Base-by-base conservation (phyloP, 257 asterid species). In the Solanum lycopersicoides region DNA sequence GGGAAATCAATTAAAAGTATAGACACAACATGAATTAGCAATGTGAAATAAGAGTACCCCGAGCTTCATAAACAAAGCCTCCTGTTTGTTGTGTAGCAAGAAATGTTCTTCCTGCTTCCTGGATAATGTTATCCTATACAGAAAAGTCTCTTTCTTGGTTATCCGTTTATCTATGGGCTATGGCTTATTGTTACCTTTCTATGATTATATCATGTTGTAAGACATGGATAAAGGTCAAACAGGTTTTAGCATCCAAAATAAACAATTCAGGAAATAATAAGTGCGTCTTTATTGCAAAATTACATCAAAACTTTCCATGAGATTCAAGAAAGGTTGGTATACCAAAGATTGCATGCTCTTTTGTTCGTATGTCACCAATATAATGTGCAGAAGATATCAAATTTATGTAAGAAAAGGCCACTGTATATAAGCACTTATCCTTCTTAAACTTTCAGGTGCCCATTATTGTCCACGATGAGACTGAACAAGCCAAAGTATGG, bases 401-500 rank as follows among this genome's bases (percentile, higher is more conserved):
- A 77, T 23, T 47, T 30, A 28, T 80, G 30, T 59, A 32, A 45
- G 84, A 80, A 80, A 82, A 82, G 16, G 44, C 45, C 85, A 50
- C 44, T 28, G 30, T 50, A 18, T 50, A 5, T 80, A 30, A 30
- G 45, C 44, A 82, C 69, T 89, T 82, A 77, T 93, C 82, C 88
- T 41, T 79, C 85, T 35, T 60, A 85, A 87, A 86, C 88, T 91
- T 89, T 86, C 93, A 95, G 98, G 98, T 94, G 88, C 99, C 99
- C 60, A 93, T 91, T 88, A 86, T 96, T 89, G 84, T 92, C 85
- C 98, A 96, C 88, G 88, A 91, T 50, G 96, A 93, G 89, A 93
- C 91, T 45, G 95, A 95, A 84, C 95, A 93, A 90, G 95, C 98
- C 84, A 89, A 89, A 88, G 68, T 88, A 42, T 96, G 99, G 98